phyloP scores from a whole-genome alignment of 2,329 filamentous ascomycete genomes.

The Phyllosticta paracitricarpa region DNA sequence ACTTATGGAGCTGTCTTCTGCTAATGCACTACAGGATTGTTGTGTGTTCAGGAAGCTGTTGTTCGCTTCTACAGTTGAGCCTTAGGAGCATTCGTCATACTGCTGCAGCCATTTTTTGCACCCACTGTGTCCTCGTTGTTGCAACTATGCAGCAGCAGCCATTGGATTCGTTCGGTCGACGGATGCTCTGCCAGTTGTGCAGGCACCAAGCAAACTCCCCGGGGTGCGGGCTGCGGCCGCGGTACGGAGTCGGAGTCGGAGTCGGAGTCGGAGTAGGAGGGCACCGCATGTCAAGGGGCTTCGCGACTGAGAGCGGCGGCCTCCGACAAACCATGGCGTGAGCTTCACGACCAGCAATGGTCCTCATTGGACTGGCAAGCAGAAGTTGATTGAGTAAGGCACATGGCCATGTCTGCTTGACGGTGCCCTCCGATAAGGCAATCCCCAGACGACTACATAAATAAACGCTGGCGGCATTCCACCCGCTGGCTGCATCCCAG shows the following conservation, averaged over 20 bases:
- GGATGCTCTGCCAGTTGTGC: neutral
- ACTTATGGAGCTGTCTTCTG: no score
- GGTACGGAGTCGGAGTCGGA: no score
- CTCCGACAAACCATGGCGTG: slow-evolving; percentile 10
- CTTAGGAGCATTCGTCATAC: no score
- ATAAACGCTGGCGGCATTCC: neutral
- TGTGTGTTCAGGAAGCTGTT: no score
- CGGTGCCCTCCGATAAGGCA: slow-evolving; percentile 5
- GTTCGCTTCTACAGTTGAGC: no score
- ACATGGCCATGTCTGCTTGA: slow-evolving; percentile 9
- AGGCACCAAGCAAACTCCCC: neutral
- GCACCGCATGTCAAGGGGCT: slow-evolving; percentile 3
- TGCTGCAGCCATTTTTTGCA: no score
- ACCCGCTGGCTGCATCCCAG: neutral
- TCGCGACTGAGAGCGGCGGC: slow-evolving; percentile 9
- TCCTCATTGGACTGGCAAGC: slow-evolving; percentile 6
- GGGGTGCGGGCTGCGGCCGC: neutral
- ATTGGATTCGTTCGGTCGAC: neutral
- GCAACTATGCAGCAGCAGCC: no score
- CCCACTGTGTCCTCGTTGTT: no score
- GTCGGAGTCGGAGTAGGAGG: neutral
- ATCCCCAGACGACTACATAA: neutral
- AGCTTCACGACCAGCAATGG: slow-evolving; percentile 6
- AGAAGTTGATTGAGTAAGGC: slow-evolving; percentile 4
- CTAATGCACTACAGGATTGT: no score